Base-by-base conservation (phyloP, 371 early-diverging fungal species). In the Mortierella sp. region DNA sequence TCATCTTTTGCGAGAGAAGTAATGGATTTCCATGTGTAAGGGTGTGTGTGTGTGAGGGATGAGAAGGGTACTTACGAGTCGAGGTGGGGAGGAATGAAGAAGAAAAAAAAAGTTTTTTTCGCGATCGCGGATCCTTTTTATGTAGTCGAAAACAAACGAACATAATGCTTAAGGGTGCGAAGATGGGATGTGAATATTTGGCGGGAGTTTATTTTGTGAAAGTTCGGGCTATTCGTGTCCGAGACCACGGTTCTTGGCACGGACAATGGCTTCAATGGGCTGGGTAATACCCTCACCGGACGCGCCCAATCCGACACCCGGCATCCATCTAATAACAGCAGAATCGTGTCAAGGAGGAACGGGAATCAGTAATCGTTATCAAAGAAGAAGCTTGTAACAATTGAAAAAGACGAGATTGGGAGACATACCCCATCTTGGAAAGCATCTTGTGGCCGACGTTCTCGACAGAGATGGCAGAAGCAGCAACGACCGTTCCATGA, bases 391-490 rank as follows among this genome's bases (percentile, higher is more conserved):
- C n/a, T n/a, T n/a, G n/a, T 19, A 48, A n/a, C n/a, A 37, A 26
- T 16, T 37, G 24, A 53, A 40, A 0, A 9, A 31, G 6, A 41
- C 29, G 47, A 26, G 7, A 41, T 47, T 37, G n/a, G 41, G 1
- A 26, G 37, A 84, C 81, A 80, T 88, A 93, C 87, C 96, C 96
- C 94, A 96, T 92, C 66, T 92, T 91, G 68, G 91, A 86, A 53
- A 96, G 85, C 94, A 96, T 93, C 63, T 92, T 91, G 78, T 95
- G 94, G 5, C 96, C 96, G 44, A 93, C 84, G 74, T 97, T 97
- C 24, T 87, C 84, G 22, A 89, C 87, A 13, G 86, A 88, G 43
- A 96, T 91, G 19, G 91, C 92, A 9, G 89, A 89, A 0, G 91
- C 94, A 40, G 88, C 97, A 31, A 96, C 95, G 26, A 95, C 88